Evolutionary conservation across 768 basidiomycete genomes (phyloP).

Genomic region (Mycena latifolia): DNA sequence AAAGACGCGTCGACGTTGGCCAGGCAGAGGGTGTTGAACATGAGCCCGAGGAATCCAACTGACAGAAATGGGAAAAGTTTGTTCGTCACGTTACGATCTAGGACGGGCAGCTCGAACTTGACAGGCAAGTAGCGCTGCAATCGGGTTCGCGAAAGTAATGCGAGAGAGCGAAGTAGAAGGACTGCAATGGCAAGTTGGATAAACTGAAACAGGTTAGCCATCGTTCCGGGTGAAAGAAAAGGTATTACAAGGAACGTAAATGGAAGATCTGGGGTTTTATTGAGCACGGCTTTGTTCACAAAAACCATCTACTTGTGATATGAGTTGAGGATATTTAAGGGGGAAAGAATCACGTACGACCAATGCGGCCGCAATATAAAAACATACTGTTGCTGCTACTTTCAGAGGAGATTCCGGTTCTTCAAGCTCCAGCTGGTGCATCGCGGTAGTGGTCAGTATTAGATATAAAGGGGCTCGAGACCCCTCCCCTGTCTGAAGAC

Average conservation of each 20-base stretch:
- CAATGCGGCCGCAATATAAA: constrained; percentile 67
- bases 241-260: constrained; percentile 54
- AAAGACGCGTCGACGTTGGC: constrained; percentile 34
- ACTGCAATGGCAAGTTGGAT: constrained; percentile 63
- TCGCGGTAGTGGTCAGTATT: too few relatives aligned
- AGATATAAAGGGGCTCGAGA: too few relatives aligned
- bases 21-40: constrained; percentile 68
- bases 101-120: constrained; percentile 55
- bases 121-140: constrained; percentile 6
- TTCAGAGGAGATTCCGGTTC: constrained; percentile 33
- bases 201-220: constrained; percentile 36
- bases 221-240: too few relatives aligned
- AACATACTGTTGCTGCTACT: constrained; percentile 62
- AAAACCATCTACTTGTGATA: constrained; percentile 22
- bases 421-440: too few relatives aligned
- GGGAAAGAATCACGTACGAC: constrained; percentile 53
- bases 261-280: constrained; percentile 58
- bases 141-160: constrained; percentile 42
- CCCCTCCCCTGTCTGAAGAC: too few relatives aligned
- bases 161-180: constrained; percentile 55
- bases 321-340: not conserved
- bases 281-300: constrained; percentile 64
- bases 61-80: constrained; percentile 55
- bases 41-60: constrained; percentile 61
- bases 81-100: constrained; percentile 49